Conservation (phyloP, 768 basidiomycete genomes). For the Tricholoma furcatifolium region DNA sequence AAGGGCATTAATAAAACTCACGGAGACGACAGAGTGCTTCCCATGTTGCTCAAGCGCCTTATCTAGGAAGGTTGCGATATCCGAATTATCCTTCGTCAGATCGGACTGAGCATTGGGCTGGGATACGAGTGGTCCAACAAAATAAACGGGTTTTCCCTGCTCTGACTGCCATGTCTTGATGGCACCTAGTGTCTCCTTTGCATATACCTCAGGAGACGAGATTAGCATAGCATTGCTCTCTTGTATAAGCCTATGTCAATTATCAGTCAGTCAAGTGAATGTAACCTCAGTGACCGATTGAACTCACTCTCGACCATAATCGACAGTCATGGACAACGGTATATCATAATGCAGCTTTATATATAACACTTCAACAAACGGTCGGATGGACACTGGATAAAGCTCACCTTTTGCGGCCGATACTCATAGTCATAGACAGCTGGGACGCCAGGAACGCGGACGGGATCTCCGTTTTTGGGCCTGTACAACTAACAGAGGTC, state of each 20-base stretch:
- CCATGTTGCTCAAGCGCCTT: slow-evolving; percentile 9
- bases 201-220: slow-evolving; percentile 15
- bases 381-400: not conserved
- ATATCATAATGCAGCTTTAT: slow-evolving; percentile 3
- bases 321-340: not conserved
- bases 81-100: not conserved
- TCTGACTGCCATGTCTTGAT: slow-evolving; percentile 13
- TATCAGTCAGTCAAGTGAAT: not conserved
- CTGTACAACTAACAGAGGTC: slow-evolving; percentile 13
- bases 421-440: slow-evolving; percentile 22
- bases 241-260: not conserved
- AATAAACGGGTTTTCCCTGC: slow-evolving; percentile 13
- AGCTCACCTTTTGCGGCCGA: slow-evolving; percentile 14
- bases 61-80: slow-evolving; percentile 15
- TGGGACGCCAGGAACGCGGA: slow-evolving; percentile 21
- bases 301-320: not conserved
- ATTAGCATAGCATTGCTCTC: slow-evolving; percentile 16
- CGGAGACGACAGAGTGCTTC: slow-evolving; percentile 18
- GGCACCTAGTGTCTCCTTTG: slow-evolving; percentile 14
- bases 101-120: not conserved
- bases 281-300: too few species aligned
- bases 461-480: slow-evolving; percentile 14
- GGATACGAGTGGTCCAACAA: slow-evolving; percentile 20
- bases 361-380: too few species aligned
- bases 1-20: slow-evolving; percentile 7